A percentile compares a stretch with the other conserved stretches of the same genome.
These are phyloP conservation scores for Colletotrichum horii DNA, from an alignment of 2,329 filamentous ascomycete genomes.

Conservation along the genomic window DNA sequence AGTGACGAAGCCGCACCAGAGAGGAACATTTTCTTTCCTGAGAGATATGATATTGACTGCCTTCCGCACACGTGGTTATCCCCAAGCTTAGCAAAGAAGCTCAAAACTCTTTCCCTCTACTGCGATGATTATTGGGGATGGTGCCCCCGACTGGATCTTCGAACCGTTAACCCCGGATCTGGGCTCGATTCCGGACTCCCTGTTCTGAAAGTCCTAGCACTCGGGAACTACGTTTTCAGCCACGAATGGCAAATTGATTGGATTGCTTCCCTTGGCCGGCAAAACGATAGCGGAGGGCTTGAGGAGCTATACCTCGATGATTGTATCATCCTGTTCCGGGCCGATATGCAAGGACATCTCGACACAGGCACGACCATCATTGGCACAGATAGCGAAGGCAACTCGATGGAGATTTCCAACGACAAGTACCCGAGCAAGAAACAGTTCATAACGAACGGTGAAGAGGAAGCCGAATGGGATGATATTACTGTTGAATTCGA, in stretches of 20 bases:
- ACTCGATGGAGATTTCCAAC: not conserved
- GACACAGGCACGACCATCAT: not conserved
- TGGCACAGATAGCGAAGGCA: not conserved
- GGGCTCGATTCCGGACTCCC: not conserved
- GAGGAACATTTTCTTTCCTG: not conserved
- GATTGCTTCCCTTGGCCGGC: not conserved
- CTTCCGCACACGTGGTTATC: not conserved
- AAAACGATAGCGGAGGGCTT: not conserved
- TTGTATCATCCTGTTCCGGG: not conserved
- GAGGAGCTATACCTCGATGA: not conserved
- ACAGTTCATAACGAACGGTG: too few relatives aligned
- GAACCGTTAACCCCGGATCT: not conserved
- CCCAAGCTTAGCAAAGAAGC: not conserved
- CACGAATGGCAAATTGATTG: not conserved
- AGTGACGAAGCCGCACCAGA: not conserved
- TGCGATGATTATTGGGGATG: not conserved
- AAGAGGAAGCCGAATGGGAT: too few relatives aligned
- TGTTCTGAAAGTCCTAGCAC: not conserved
- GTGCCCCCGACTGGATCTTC: not conserved
- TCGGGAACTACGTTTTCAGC: not conserved
- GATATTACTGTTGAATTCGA: not conserved
- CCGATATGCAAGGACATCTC: not conserved
- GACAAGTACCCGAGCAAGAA: not conserved
- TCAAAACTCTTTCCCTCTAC: not conserved
- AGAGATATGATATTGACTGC: not conserved